These are phyloP conservation scores for Parastagonospora avenae DNA, from an alignment of 2,329 filamentous ascomycete genomes.

Conservation along the genomic window DNA sequence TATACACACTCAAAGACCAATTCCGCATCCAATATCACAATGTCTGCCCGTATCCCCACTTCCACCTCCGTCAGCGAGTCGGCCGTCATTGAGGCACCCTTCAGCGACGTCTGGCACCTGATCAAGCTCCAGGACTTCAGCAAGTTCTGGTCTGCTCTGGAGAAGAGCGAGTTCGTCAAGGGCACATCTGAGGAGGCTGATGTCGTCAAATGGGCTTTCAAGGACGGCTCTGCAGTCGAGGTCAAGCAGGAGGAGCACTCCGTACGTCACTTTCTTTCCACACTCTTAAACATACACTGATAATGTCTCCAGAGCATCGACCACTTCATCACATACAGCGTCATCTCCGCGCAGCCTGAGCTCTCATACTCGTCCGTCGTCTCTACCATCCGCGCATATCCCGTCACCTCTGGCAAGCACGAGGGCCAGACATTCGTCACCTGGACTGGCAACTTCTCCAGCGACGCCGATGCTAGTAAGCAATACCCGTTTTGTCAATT, in stretches of 20 bases:
- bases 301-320: slow-evolving; percentile 62
- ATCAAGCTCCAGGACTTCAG: slow-evolving; percentile 74
- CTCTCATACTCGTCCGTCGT: slow-evolving; percentile 70
- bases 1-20: slow-evolving; percentile 6
- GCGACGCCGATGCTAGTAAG: slow-evolving; percentile 71
- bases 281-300: not conserved
- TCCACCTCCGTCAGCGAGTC: slow-evolving; percentile 70
- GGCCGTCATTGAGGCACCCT: slow-evolving; percentile 69
- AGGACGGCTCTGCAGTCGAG: slow-evolving; percentile 70
- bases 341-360: slow-evolving; percentile 70
- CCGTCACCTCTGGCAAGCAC: slow-evolving; percentile 68
- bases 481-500: slow-evolving; percentile 9
- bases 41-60: slow-evolving; percentile 61
- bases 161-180: slow-evolving; percentile 67
- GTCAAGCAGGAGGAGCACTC: slow-evolving; percentile 80
- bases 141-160: slow-evolving; percentile 69
- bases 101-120: slow-evolving; percentile 72
- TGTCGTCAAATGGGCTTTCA: slow-evolving; percentile 72
- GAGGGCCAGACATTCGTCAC: slow-evolving; percentile 70
- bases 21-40: slow-evolving; percentile 14
- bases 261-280: slow-evolving; percentile 49
- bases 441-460: slow-evolving; percentile 73
- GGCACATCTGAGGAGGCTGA: slow-evolving; percentile 68
- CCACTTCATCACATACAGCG: slow-evolving; percentile 75
- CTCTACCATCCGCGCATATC: slow-evolving; percentile 68